Evolutionary conservation across 768 basidiomycete genomes (phyloP).

Genomic region (Rhizopogon rudus): DNA sequence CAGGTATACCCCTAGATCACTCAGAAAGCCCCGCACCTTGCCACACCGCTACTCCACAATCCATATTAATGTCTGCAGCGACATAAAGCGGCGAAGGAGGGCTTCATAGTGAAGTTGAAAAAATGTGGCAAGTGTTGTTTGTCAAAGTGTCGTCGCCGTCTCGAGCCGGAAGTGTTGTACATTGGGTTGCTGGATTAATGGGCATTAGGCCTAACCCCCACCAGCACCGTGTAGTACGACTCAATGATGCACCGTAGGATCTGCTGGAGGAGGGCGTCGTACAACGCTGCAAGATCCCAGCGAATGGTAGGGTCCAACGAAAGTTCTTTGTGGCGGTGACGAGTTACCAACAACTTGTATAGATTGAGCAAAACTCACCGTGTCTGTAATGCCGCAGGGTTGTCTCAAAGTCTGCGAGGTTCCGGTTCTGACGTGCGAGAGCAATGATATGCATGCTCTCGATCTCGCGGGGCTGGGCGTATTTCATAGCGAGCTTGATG

Average conservation of each 20-base stretch:
- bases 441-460: slow-evolving; percentile 96
- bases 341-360: neutral
- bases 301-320: slow-evolving; percentile 95
- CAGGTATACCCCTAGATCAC: too few species aligned
- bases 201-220: too few species aligned
- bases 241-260: slow-evolving; percentile 94
- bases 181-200: too few species aligned
- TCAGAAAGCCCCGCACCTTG: too few species aligned
- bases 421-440: slow-evolving; percentile 87
- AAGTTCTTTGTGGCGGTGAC: slow-evolving; percentile 52
- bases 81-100: too few species aligned
- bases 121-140: too few species aligned
- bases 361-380: slow-evolving; percentile 37
- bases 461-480: slow-evolving; percentile 82
- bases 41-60: too few species aligned
- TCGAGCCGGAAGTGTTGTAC: too few species aligned
- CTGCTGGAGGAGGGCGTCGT: slow-evolving; percentile 95
- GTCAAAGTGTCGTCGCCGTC: too few species aligned
- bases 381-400: slow-evolving; percentile 82
- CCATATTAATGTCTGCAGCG: too few species aligned
- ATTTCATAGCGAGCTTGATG: slow-evolving; percentile 84
- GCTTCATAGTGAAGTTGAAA: too few species aligned
- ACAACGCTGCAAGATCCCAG: slow-evolving; percentile 88
- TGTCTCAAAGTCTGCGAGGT: slow-evolving; percentile 85
- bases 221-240: slow-evolving; percentile 54